Evolutionary conservation across 352 stramenopile species (phyloP).

Genomic region (Phytopythium aichiense): DNA sequence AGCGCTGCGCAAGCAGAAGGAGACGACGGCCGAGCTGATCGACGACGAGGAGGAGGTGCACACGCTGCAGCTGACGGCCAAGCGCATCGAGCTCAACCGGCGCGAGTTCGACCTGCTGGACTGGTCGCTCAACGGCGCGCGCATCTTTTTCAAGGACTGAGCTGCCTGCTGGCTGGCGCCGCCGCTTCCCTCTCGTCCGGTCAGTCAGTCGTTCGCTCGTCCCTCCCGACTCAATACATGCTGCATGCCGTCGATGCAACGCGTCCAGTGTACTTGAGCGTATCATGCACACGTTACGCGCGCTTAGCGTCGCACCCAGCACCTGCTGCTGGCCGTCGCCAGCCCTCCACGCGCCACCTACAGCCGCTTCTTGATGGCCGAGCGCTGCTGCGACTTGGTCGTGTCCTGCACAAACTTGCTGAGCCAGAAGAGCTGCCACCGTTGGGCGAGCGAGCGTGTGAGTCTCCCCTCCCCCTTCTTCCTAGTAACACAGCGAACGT

Average conservation of each 20-base stretch:
- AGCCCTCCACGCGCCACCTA: constrained; percentile 12
- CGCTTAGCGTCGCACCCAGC: too few species aligned
- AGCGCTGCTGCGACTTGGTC: constrained; percentile 30
- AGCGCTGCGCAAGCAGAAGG: constrained; percentile 73
- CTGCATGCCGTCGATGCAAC: too few species aligned
- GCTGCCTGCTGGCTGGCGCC: too few species aligned
- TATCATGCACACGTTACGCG: background rate
- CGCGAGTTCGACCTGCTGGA: constrained; percentile 89
- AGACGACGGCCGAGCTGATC: constrained; percentile 81
- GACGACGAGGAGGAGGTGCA: constrained; percentile 86
- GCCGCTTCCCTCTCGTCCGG: background rate
- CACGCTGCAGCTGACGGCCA: constrained; percentile 83
- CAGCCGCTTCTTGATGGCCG: constrained; percentile 50
- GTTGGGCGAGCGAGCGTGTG: background rate
- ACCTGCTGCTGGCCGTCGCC: too few species aligned
- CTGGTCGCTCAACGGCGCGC: constrained; percentile 87
- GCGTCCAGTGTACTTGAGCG: too few species aligned
- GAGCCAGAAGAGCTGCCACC: constrained; percentile 53
- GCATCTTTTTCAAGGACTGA: constrained; percentile 92
- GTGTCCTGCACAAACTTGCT: constrained; percentile 57
- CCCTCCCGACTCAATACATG: too few species aligned
- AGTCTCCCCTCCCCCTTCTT: too few species aligned
- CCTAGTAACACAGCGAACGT: background rate
- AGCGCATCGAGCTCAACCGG: constrained; percentile 83
- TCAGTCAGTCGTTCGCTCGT: too few species aligned